Percentiles rank a stretch among this genome's conserved stretches.
These are phyloP conservation scores for Senecio squalidus DNA, from an alignment of 140 eudicot genomes.

Conservation along the genomic window DNA sequence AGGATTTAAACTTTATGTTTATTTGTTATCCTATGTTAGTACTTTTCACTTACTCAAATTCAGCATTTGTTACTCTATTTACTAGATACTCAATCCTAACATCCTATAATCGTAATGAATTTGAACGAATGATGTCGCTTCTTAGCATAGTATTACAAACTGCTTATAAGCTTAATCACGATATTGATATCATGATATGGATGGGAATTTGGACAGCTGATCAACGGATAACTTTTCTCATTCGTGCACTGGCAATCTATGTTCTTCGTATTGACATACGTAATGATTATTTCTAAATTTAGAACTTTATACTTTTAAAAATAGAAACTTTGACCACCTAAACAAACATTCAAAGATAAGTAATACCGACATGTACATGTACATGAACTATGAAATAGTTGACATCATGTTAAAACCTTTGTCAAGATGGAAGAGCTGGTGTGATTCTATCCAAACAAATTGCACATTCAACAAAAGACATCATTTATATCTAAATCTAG, in stretches of 20 bases:
- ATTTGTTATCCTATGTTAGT: too few species aligned
- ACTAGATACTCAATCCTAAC: too few species aligned
- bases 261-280: too few species aligned
- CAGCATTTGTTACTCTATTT: too few species aligned
- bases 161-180: neutral
- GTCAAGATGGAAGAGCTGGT: constrained; percentile 22
- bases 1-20: too few species aligned
- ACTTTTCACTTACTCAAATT: too few species aligned
- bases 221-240: too few species aligned
- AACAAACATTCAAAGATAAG: neutral
- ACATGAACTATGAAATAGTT: constrained; percentile 18
- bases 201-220: too few species aligned
- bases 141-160: too few species aligned
- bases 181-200: neutral
- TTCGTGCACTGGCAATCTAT: too few species aligned
- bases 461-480: constrained; percentile 18
- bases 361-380: constrained; percentile 15
- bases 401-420: constrained; percentile 23
- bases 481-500: constrained; percentile 7
- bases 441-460: constrained; percentile 40
- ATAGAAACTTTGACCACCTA: neutral
- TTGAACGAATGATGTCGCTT: too few species aligned
- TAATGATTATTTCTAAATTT: neutral
- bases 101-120: too few species aligned
- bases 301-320: neutral